Percentiles rank a stretch among this genome's conserved stretches.
Conservation (phyloP, 176 grass and related monocot genomes). For the Areca catechu region DNA sequence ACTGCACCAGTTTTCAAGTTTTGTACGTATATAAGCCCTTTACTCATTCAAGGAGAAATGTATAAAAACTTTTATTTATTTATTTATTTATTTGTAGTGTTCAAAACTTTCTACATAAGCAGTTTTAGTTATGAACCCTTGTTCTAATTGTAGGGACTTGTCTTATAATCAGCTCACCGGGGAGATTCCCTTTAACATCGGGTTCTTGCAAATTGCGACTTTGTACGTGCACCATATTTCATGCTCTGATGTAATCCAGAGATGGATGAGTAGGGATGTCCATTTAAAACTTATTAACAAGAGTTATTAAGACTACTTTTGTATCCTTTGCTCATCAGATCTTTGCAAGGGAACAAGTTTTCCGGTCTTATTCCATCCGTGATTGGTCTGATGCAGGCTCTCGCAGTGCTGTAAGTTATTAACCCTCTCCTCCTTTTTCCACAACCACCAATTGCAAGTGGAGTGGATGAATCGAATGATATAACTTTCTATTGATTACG, state of each 20-base stretch:
- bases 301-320: neutral
- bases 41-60: constrained; percentile 7
- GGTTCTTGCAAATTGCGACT: constrained; percentile 96
- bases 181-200: constrained; percentile 93
- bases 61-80: constrained; percentile 18
- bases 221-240: constrained; percentile 42
- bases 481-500: too few species aligned
- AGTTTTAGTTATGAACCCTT: neutral
- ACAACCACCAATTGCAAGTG: too few species aligned
- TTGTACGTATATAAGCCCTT: constrained; percentile 54
- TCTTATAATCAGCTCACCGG: constrained; percentile 82
- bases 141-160: constrained; percentile 54
- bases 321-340: constrained; percentile 26
- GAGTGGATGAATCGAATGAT: too few species aligned
- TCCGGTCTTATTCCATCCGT: constrained; percentile 81
- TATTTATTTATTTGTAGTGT: too few species aligned
- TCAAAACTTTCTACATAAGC: too few species aligned
- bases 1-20: constrained; percentile 98
- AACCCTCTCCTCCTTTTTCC: too few species aligned
- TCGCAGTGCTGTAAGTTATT: constrained; percentile 76
- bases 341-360: constrained; percentile 92
- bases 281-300: neutral
- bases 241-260: neutral
- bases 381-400: constrained; percentile 96
- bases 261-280: too few species aligned